These are phyloP conservation scores for Eutypa lata DNA, from an alignment of 2,329 filamentous ascomycete species.

Conservation along the genomic window DNA sequence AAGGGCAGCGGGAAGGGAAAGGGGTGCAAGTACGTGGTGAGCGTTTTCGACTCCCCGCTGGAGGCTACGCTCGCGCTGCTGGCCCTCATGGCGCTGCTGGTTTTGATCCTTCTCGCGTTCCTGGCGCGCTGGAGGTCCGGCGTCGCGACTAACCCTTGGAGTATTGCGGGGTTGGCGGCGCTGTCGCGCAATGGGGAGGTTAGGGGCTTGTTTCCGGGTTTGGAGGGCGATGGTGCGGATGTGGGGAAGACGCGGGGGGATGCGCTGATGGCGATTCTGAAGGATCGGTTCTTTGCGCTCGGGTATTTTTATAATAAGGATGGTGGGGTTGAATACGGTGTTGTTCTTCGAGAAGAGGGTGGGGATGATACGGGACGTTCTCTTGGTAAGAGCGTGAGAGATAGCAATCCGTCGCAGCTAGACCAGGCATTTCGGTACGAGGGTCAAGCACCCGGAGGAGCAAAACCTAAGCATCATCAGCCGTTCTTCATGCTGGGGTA, in stretches of 20 bases:
- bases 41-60: constrained; percentile 21
- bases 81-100: constrained; percentile 23
- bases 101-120: constrained; percentile 19
- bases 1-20: constrained; percentile 7
- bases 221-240: constrained; percentile 6
- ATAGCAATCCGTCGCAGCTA: constrained; percentile 1
- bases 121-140: constrained; percentile 27
- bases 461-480: constrained; percentile 17
- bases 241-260: constrained; percentile 9
- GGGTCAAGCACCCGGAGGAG: background rate
- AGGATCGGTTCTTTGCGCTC: constrained; percentile 21
- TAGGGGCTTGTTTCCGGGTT: too few species aligned
- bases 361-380: background rate
- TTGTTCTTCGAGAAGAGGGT: constrained; percentile 17
- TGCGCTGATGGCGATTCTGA: constrained; percentile 14
- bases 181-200: background rate
- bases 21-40: constrained; percentile 27
- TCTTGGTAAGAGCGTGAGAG: background rate
- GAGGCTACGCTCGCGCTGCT: constrained; percentile 24
- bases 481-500: constrained; percentile 29
- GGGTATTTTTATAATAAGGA: constrained; percentile 22
- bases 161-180: constrained; percentile 28
- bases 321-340: constrained; percentile 25
- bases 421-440: background rate
- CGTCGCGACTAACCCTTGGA: constrained; percentile 33